phyloP scores from a whole-genome alignment of 192 early-diverging fungal species.

The Backusella tarrabulga region DNA sequence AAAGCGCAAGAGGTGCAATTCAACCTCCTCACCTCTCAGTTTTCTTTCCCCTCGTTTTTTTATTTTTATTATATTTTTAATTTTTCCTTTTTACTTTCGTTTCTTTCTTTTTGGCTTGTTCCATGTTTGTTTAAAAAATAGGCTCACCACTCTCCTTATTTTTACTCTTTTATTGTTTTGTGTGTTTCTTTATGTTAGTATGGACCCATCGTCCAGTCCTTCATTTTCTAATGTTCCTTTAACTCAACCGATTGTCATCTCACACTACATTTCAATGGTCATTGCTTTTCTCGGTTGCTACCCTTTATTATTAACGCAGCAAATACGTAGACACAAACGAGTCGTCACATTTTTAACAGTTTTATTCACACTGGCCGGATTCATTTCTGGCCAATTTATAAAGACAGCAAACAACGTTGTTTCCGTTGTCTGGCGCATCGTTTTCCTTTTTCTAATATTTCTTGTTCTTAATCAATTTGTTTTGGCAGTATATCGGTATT shows the following conservation, averaged over 20 bases:
- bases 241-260: conserved; percentile 42
- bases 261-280: conserved; percentile 43
- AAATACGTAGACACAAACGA: conserved; percentile 14
- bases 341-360: not conserved
- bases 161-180: not conserved
- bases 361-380: conserved; percentile 12
- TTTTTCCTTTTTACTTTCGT: not conserved
- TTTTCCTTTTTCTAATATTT: conserved; percentile 1
- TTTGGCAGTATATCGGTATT: not conserved
- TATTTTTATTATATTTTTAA: not conserved
- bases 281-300: conserved; percentile 39
- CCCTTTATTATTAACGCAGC: conserved; percentile 40
- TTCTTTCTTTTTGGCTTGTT: not conserved
- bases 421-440: not conserved
- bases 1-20: not conserved
- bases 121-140: not conserved
- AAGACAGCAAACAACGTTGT: not conserved
- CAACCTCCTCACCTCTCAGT: conserved; percentile 2
- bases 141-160: not conserved
- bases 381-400: conserved; percentile 12
- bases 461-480: not conserved
- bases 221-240: conserved; percentile 29
- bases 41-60: not conserved
- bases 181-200: not conserved
- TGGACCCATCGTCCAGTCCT: conserved; percentile 11